Evolutionary conservation across 495 filamentous ascomycete genomes (phyloP).

Genomic region (Neurospora sublineolata): DNA sequence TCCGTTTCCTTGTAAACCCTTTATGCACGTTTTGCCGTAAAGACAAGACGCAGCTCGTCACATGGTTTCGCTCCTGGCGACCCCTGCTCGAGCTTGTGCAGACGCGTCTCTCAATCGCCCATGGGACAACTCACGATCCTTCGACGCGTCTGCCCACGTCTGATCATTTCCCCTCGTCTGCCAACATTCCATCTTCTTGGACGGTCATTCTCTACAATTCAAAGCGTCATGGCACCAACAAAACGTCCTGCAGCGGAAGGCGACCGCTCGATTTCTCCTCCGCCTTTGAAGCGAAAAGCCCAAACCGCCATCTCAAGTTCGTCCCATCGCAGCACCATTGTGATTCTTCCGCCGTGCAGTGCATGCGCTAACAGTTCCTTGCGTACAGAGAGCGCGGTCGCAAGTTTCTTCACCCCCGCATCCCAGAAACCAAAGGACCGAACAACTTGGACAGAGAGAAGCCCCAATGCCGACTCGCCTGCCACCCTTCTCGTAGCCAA

Average conservation of each 20-base stretch:
- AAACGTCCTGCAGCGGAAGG: constrained; percentile 8
- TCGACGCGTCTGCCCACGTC: not conserved
- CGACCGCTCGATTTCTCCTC: constrained; percentile 41
- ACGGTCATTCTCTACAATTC: not conserved
- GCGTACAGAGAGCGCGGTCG: constrained; percentile 50
- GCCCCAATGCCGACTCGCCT: constrained; percentile 25
- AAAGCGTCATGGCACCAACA: not conserved
- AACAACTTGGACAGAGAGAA: constrained; percentile 61
- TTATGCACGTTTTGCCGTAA: not conserved
- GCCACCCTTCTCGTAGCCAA: constrained; percentile 64
- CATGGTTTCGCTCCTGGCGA: constrained; percentile 10
- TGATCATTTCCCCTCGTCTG: not conserved
- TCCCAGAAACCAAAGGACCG: constrained; percentile 78
- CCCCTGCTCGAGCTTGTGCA: not conserved
- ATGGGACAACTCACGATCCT: not conserved
- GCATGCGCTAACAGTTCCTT: not conserved
- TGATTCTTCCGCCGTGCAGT: not conserved
- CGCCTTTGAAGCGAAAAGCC: constrained; percentile 49
- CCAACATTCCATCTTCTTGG: not conserved
- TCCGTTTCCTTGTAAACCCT: not conserved
- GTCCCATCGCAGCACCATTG: not conserved
- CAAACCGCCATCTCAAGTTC: constrained; percentile 65
- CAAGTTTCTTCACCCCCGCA: constrained; percentile 78
- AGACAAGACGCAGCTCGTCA: not conserved
- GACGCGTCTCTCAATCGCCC: not conserved